Evolutionary conservation across 1,284 basidiomycete species (phyloP).

Genomic region (Marasmius tenuissimus): DNA sequence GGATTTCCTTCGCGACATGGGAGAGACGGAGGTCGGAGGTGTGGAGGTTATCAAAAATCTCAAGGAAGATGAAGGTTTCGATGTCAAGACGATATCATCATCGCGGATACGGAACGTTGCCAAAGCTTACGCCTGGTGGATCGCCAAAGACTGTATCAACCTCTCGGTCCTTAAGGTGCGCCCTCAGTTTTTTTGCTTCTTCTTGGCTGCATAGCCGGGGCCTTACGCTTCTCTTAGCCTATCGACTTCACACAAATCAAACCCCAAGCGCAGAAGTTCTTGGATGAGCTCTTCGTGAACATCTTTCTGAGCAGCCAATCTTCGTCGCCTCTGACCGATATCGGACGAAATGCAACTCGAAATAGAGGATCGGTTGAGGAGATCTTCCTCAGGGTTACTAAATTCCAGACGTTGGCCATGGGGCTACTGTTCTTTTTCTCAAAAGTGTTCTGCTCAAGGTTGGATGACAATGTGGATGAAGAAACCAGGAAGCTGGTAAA

Average conservation of each 20-base stretch:
- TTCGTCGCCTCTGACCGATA: conserved; percentile 57
- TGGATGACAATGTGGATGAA: conserved; percentile 34
- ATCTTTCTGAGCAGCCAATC: conserved; percentile 76
- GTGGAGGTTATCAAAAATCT: conserved; percentile 71
- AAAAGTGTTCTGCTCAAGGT: conserved; percentile 38
- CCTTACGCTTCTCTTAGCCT: conserved; percentile 48
- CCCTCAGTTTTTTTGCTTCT: not conserved
- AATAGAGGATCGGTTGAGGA: conserved; percentile 69
- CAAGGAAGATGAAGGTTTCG: conserved; percentile 48
- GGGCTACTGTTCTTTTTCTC: conserved; percentile 72
- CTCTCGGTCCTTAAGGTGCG: conserved; percentile 82
- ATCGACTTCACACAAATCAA: conserved; percentile 81
- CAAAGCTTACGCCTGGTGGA: conserved; percentile 81
- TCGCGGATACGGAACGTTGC: conserved; percentile 67
- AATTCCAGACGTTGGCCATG: conserved; percentile 58
- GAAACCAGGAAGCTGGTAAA: conserved; percentile 49
- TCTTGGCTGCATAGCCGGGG: not conserved
- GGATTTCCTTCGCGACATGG: conserved; percentile 94
- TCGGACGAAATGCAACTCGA: conserved; percentile 36
- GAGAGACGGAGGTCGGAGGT: conserved; percentile 83
- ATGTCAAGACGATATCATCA: conserved; percentile 57
- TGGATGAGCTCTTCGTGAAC: conserved; percentile 67
- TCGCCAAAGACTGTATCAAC: conserved; percentile 72
- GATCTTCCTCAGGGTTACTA: conserved; percentile 68
- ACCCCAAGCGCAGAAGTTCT: conserved; percentile 61